Base-by-base conservation (phyloP, 108 stramenopile genomes). In the Bacterosira constricta region DNA sequence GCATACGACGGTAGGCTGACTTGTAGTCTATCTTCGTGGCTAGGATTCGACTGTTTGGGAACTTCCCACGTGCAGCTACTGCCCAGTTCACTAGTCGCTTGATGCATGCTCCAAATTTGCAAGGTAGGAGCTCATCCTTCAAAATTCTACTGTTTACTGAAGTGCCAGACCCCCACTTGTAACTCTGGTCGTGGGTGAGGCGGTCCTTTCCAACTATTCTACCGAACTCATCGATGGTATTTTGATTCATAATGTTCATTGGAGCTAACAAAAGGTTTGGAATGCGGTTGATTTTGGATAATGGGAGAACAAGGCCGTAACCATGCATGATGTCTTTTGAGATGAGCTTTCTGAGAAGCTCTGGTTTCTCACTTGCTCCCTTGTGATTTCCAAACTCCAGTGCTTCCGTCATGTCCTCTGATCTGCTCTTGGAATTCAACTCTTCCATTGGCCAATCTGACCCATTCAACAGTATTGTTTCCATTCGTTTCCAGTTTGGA, bases 21-120 rank as follows among this genome's bases (percentile, higher is more conserved):
- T 71, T 71, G 25, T 31, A 53, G 57, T 71, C 64, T 2, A 6
- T 15, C 50, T 51, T 51, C 1, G 50, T 23, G 50, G 21, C 50
- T 6, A 51, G 21, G 6, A 51, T 51, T 51, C 23, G 20, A 2
- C 1, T 25, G 5, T 10, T 25, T 25, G 50, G 50, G 23, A 23
- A 51, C 23, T 25, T 25, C 50, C 2, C 2, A 23, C 50, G 8
- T 2, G 50, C 50, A 2, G 50, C 23, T 23, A 30, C 12, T 13
- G 27, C 51, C 26, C 27, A 52, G 27, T 25, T 52, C 3, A 52
- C 29, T 7, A 52, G 1, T 30, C 29, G 27, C 29, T n/a, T 9
- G 0, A 52, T 3, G 0, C 9, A 3, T 5, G 0, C 7, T 3
- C 29, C 51, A 9, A 52, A 52, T 27, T 29, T 15, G 51, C 51